phyloP scores from a whole-genome alignment of 2,329 filamentous ascomycete species.

The Colletotrichum sp. region DNA sequence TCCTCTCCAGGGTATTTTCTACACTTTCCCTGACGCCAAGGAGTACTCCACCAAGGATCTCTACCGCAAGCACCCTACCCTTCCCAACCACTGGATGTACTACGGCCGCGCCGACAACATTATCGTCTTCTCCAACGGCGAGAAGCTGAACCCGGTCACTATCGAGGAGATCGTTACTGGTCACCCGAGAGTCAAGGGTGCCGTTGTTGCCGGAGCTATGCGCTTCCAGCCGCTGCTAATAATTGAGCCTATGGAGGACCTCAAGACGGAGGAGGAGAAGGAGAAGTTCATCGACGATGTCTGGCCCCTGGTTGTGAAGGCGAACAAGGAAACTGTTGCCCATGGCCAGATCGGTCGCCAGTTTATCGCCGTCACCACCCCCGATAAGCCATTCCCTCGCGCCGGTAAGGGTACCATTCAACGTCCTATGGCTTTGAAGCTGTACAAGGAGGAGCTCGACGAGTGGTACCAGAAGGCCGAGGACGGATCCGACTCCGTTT shows the following conservation, averaged over 20 bases:
- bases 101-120: constrained; percentile 43
- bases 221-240: constrained; percentile 52
- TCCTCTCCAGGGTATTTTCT: constrained; percentile 45
- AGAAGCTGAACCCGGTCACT: constrained; percentile 52
- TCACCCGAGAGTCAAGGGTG: constrained; percentile 45
- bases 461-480: constrained; percentile 42
- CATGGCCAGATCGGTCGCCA: constrained; percentile 50
- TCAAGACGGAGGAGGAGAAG: constrained; percentile 25
- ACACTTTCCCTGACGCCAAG: constrained; percentile 38
- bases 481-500: constrained; percentile 43
- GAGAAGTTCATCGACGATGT: constrained; percentile 43
- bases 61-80: constrained; percentile 41
- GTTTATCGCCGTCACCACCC: constrained; percentile 42
- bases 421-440: constrained; percentile 38
- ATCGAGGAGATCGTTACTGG: constrained; percentile 45
- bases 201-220: constrained; percentile 50
- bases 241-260: constrained; percentile 46
- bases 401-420: constrained; percentile 53
- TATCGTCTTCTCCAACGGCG: constrained; percentile 53
- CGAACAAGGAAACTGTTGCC: constrained; percentile 40
- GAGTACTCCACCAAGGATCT: constrained; percentile 49
- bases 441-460: constrained; percentile 50
- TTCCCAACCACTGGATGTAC: constrained; percentile 39
- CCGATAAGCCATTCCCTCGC: constrained; percentile 46
- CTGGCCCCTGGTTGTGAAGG: constrained; percentile 48